A percentile compares a stretch with the other conserved stretches of the same genome.
phyloP scores from a whole-genome alignment of 768 basidiomycete species.

The Hypholoma sublateritium region DNA sequence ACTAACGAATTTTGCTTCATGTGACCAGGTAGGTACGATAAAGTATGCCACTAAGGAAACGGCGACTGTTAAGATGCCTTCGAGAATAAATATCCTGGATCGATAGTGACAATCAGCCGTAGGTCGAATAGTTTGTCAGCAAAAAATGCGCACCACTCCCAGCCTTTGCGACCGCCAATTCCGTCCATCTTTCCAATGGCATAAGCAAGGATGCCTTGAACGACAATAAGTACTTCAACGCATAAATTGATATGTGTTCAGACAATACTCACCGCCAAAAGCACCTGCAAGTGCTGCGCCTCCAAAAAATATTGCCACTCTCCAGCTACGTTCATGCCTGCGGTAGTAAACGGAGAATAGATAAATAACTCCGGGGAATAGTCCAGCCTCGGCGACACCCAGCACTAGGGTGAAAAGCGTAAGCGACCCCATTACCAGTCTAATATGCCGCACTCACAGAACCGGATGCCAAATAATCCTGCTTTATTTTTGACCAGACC shows the following conservation, averaged over 20 bases:
- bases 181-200: conserved; percentile 61
- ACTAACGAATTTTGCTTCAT: conserved; percentile 55
- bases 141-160: conserved; percentile 47
- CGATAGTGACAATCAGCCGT: no score
- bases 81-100: conserved; percentile 57
- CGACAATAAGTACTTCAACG: not conserved
- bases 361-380: conserved; percentile 59
- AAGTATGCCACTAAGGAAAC: conserved; percentile 50
- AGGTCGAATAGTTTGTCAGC: not conserved
- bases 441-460: conserved; percentile 35
- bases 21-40: conserved; percentile 59
- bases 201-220: conserved; percentile 55
- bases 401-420: conserved; percentile 37
- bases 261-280: conserved; percentile 54
- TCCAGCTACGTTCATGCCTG: conserved; percentile 58
- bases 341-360: conserved; percentile 61
- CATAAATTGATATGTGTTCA: not conserved
- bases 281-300: conserved; percentile 64
- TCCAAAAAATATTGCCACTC: conserved; percentile 63
- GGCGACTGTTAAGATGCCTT: conserved; percentile 50
- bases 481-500: conserved; percentile 55
- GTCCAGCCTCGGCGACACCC: conserved; percentile 58
- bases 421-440: not conserved
- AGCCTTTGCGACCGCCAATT: conserved; percentile 56
- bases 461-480: conserved; percentile 54